phyloP scores from a whole-genome alignment of 2,329 filamentous ascomycete species.

The Clarireedia sp. region DNA sequence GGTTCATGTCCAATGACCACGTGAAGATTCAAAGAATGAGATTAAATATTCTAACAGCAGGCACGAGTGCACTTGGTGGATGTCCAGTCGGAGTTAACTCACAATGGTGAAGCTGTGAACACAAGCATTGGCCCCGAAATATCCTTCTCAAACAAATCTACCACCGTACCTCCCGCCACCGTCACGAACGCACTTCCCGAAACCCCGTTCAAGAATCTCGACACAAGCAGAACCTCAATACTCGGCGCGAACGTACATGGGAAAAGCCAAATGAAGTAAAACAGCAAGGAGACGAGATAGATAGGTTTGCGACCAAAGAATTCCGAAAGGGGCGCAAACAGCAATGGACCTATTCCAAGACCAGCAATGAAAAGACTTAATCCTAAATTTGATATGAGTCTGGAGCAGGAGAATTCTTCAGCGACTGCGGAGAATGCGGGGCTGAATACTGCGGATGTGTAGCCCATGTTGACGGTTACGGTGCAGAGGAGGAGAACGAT shows the following conservation, averaged over 20 bases:
- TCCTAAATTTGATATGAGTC: conserved; percentile 43
- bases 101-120: conserved; percentile 56
- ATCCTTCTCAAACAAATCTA: conserved; percentile 64
- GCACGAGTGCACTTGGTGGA: too few species aligned
- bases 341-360: conserved; percentile 47
- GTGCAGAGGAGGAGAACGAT: not conserved
- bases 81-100: not conserved
- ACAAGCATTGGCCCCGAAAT: conserved; percentile 76
- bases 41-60: too few species aligned
- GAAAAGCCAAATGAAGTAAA: conserved; percentile 60
- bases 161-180: conserved; percentile 65
- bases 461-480: not conserved
- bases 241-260: conserved; percentile 55
- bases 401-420: conserved; percentile 11
- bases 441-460: not conserved
- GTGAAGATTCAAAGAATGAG: too few species aligned
- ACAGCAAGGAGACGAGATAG: conserved; percentile 55
- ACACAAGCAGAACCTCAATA: conserved; percentile 53
- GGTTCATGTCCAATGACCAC: too few species aligned
- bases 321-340: conserved; percentile 60
- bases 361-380: conserved; percentile 54
- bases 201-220: conserved; percentile 52
- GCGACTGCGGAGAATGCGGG: not conserved
- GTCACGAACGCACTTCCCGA: conserved; percentile 52
- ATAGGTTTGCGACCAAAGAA: conserved; percentile 53